phyloP scores from a whole-genome alignment of 2,329 filamentous ascomycete species.

The Pestalotiopsis sp. region DNA sequence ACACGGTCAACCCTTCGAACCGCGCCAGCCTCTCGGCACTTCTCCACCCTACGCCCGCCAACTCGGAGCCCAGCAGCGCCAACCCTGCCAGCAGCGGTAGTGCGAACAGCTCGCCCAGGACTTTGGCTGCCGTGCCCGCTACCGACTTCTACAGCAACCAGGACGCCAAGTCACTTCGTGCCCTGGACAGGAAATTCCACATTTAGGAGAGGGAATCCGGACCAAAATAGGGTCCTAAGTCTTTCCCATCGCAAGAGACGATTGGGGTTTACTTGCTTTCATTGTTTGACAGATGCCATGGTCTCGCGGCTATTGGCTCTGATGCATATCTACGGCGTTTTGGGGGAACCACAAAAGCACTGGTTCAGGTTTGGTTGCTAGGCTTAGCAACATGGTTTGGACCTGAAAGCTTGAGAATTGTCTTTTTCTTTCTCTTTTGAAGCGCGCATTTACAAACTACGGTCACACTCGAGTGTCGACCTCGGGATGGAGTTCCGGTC shows the following conservation, averaged over 20 bases:
- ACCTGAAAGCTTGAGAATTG: not conserved
- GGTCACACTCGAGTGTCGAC: conserved; percentile 6
- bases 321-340: conserved; percentile 13
- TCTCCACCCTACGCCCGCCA: conserved; percentile 49
- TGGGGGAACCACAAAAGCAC: not conserved
- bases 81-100: conserved; percentile 44
- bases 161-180: conserved; percentile 66
- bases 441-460: conserved; percentile 15
- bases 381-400: not conserved
- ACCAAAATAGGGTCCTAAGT: too few relatives aligned
- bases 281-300: not conserved
- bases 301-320: not conserved
- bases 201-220: conserved; percentile 24
- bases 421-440: not conserved
- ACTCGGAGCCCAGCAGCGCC: conserved; percentile 48
- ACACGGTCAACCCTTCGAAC: conserved; percentile 31
- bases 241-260: not conserved
- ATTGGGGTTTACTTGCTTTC: not conserved
- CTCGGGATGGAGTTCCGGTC: conserved; percentile 9
- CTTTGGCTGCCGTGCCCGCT: conserved; percentile 32
- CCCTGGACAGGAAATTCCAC: conserved; percentile 64
- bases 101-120: conserved; percentile 51
- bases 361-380: not conserved
- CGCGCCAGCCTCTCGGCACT: conserved; percentile 51
- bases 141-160: conserved; percentile 43